Evolutionary conservation across 345 rosid genomes (phyloP).

Genomic region (Bruguiera parviflora): DNA sequence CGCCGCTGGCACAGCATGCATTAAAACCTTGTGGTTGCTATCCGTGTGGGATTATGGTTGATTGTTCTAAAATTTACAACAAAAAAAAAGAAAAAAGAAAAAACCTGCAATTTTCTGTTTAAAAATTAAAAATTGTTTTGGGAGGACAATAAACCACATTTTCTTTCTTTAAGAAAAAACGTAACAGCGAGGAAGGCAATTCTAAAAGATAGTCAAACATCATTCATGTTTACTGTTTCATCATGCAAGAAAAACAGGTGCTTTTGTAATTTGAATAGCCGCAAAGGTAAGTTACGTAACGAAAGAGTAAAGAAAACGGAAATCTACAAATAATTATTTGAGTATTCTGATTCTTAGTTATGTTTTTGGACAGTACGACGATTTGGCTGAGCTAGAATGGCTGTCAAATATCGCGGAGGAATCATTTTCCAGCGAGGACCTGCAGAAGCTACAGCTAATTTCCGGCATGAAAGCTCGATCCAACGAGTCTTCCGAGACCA

Average conservation of each 20-base stretch:
- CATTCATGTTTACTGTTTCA: not conserved
- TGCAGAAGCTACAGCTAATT: constrained; percentile 72
- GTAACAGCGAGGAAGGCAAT: not conserved
- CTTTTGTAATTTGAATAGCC: no score
- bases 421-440: constrained; percentile 88
- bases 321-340: not conserved
- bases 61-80: no score
- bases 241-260: not conserved
- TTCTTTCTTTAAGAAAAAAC: no score
- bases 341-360: not conserved
- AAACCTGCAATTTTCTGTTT: no score
- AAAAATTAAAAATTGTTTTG: no score
- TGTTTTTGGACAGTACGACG: constrained; percentile 54
- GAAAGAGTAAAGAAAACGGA: no score
- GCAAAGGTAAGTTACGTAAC: no score
- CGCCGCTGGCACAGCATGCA: not conserved
- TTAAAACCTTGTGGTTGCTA: not conserved
- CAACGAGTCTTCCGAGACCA: constrained; percentile 42
- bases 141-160: no score
- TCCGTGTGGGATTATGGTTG: no score
- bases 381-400: constrained; percentile 97
- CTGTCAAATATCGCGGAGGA: constrained; percentile 90
- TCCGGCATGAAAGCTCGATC: constrained; percentile 67
- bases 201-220: not conserved
- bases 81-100: no score